These are phyloP conservation scores for Nothopassalora personata DNA, from an alignment of 2,329 filamentous ascomycete species.

Conservation along the genomic window DNA sequence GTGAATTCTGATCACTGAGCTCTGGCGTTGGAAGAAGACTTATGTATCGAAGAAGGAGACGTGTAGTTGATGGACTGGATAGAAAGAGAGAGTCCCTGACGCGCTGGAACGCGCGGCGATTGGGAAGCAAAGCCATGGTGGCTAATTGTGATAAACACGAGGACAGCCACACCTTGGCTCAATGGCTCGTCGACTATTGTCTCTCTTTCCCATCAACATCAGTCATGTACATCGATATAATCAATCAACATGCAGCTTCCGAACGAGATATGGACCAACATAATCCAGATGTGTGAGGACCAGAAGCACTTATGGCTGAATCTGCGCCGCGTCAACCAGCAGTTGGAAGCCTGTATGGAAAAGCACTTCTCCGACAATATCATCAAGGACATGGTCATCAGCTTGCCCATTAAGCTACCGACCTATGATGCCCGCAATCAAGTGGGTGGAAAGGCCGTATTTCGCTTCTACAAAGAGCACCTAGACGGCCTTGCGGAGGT, in stretches of 20 bases:
- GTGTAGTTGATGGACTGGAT: too few relatives aligned
- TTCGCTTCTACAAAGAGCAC: background rate
- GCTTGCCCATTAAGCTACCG: slow-evolving; percentile 12
- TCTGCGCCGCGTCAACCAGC: slow-evolving; percentile 3
- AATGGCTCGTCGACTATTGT: too few relatives aligned
- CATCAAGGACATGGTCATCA: slow-evolving; percentile 4
- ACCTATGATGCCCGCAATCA: slow-evolving; percentile 14
- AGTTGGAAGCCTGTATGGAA: slow-evolving; percentile 15
- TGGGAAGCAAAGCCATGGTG: too few relatives aligned
- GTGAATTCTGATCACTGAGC: too few relatives aligned
- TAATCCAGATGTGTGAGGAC: slow-evolving; percentile 2
- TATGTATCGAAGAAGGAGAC: too few relatives aligned
- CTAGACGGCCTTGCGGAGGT: background rate
- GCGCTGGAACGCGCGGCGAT: too few relatives aligned
- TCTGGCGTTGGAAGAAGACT: too few relatives aligned
- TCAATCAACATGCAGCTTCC: slow-evolving; percentile 2
- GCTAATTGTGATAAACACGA: too few relatives aligned
- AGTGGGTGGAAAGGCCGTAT: slow-evolving; percentile 8
- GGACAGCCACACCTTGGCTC: too few relatives aligned
- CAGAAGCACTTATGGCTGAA: slow-evolving; percentile 4
- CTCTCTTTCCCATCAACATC: too few relatives aligned
- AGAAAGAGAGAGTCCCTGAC: too few relatives aligned
- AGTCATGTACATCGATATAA: background rate
- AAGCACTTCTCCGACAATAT: slow-evolving; percentile 10
- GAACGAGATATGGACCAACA: slow-evolving; percentile 10